Evolutionary conservation across 1,139 yeast species (phyloP), one percentile per base, ranked within the genome.

Genomic region (Candida tunisiensis): DNA sequence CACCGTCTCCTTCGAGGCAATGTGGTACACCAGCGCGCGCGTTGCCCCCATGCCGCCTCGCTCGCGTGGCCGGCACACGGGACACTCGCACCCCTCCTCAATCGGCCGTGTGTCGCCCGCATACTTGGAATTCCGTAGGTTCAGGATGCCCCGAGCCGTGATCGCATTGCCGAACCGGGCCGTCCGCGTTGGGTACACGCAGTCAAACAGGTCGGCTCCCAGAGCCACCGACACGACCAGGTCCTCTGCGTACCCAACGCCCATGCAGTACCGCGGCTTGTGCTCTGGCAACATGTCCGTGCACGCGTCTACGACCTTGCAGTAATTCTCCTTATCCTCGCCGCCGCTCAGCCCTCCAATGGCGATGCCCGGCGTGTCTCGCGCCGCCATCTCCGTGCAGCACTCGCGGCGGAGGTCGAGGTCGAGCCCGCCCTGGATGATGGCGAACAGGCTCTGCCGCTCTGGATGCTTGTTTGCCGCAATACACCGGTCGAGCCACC

Each of bases 171-270:
- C 64, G 34, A 58, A 58, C 18, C 64, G 45, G 6, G 64, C 64
- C 5, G 64, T 59, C 28, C 64, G 41, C 3, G 63, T 57, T 14
- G 64, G 64, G 34, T 54, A 58, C 4, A 58, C 64, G 30, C 64
- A 59, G 38, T 58, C 64, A 40, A 59, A 58, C 40, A 58, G 39
- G 31, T 58, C 64, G 5, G 60, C 63, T 1, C 64, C 64, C 16
- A 58, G 44, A 1, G 64, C 64, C 3, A 58, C 64, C 1, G 57
- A 50, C 3, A 58, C 64, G 5, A 58, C 55, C 34, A 58, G 38
- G 31, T 58, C 64, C 35, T 58, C 64, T 3, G 64, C 63, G 30
- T 59, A 58, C 5, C 64, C 64, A 8, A 58, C 62, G 8, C 64
- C 64, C 64, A 58, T 58, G 37, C 61, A 55, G 35, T 58, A 58